Evolutionary conservation across 805 yeast genomes (phyloP).

Genomic region (Metschnikowia lachancei): DNA sequence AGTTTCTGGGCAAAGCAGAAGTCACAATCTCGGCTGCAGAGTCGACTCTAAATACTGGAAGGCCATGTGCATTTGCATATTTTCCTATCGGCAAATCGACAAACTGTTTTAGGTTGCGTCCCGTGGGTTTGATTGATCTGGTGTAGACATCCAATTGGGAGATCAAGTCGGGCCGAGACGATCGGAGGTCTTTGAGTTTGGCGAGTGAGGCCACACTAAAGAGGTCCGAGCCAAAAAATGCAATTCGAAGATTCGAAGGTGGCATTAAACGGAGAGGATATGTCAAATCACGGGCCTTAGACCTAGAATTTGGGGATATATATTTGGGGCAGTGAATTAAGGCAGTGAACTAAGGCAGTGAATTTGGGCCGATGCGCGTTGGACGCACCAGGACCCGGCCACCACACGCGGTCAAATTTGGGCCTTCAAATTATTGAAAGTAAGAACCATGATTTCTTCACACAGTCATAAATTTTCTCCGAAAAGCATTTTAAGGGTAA

Average conservation of each 20-base stretch:
- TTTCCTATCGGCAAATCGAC: constrained; percentile 54
- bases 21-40: constrained; percentile 23
- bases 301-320: no score
- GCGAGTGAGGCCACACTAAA: constrained; percentile 60
- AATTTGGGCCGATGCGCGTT: no score
- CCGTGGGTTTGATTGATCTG: constrained; percentile 59
- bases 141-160: constrained; percentile 59
- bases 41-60: constrained; percentile 53
- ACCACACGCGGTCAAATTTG: no score
- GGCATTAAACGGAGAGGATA: neutral
- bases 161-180: constrained; percentile 18
- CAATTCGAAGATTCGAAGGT: constrained; percentile 32
- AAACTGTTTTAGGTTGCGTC: constrained; percentile 49
- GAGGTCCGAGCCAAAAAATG: constrained; percentile 76
- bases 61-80: constrained; percentile 31
- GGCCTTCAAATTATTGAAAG: no score
- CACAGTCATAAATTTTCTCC: no score
- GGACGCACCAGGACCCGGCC: no score
- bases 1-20: constrained; percentile 22
- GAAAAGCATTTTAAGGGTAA: no score
- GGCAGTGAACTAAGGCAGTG: no score
- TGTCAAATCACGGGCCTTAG: no score
- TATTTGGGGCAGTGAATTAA: no score
- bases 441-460: no score
- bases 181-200: constrained; percentile 29